Base-by-base conservation (phyloP, 306 rosid species). In the Ceratonia siliqua region DNA sequence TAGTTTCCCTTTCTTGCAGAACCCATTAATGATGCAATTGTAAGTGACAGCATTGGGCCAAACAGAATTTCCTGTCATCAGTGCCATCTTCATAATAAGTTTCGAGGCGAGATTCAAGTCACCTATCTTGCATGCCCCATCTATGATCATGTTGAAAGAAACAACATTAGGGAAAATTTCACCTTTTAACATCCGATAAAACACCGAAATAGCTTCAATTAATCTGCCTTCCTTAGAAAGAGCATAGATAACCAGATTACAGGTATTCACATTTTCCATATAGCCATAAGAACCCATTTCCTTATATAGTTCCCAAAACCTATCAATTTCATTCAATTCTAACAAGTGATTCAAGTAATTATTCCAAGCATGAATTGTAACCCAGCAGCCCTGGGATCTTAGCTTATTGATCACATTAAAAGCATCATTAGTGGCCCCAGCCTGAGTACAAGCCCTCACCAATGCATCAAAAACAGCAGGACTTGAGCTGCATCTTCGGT, bases 291-390 rank as follows among this genome's bases (percentile, higher is more conserved):
- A 82, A 76, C 73, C 55, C 88, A 83, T 88, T 76, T 82, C 89
- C 57, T 55, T 78, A 35, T 88, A 85, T 66, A 85, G 33, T 46
- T 79, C 75, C 92, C 88, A 83, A 54, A 88, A 88, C 53, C 79
- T 83, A 83, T 56, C 72, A 55, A 66, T 67, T 28, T 82, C 79
- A 25, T 81, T 77, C 75, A 82, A 52, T 79, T 83, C 85, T 79
- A 88, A 45, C 5, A 83, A 55, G 49, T 81, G 90, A 56, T 61
- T 82, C 8, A 88, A 69, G 69, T 81, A 85, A 71, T 88, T 88
- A 77, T 88, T 88, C 90, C 90, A 88, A 28, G 90, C 92, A 36
- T 88, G 92, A 79, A 88, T 30, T 1, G 90, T 62, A 32, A 88
- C 85, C 74, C 70, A 70, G 65, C 1, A 76, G 10, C 87, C 83